Evolutionary conservation across 2,329 filamentous ascomycete genomes (phyloP), one percentile per base, ranked within the genome.

Genomic region (Pochonia chlamydosporia): DNA sequence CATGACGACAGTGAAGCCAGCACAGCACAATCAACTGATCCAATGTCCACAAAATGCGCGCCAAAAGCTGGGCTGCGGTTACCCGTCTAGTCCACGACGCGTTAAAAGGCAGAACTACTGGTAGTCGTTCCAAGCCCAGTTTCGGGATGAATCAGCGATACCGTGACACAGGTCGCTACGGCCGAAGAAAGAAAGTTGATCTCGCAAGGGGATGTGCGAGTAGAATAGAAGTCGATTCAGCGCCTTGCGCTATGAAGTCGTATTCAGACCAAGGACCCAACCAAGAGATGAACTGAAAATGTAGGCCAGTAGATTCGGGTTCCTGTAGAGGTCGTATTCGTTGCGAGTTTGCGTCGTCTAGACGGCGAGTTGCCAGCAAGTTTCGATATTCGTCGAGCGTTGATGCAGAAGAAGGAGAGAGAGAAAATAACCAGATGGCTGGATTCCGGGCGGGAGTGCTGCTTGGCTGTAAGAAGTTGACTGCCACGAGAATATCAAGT

Each of bases 1-100:
- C 47, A 49, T 49, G 47, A 39, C 47, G 43, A 46, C 36, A 33
- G 39, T 33, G 21, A 46, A 40, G 20, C 20, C 43, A 39, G 43
- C 43, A 42, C 43, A 39, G 43, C 43, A 42, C 37, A 39, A 41
- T 42, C 24, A 24, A 26, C 23, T 14, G 18, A 11, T 8, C 23
- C 11, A 16, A 39, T 21, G 5, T 23, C 9, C 35, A 39, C 18
- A 23, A 39, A 39, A 4, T 39, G 16, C 2, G 10, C 23, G 35
- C 35, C 5, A 39, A 20, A 39, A 39, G 35, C 35, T 39, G 35
- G 7, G 11, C 35, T 23, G 18, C 35, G 18, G 8, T 39, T 11
- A 20, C 5, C 35, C 11, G 20, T 21, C 23, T 4, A 7, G 16
- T 20, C 20, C 33, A 36, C 11, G 33, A 20, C 16, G n/a, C n/a